Evolutionary conservation across 2,329 filamentous ascomycete species (phyloP).

Genomic region (Oidium heveae): DNA sequence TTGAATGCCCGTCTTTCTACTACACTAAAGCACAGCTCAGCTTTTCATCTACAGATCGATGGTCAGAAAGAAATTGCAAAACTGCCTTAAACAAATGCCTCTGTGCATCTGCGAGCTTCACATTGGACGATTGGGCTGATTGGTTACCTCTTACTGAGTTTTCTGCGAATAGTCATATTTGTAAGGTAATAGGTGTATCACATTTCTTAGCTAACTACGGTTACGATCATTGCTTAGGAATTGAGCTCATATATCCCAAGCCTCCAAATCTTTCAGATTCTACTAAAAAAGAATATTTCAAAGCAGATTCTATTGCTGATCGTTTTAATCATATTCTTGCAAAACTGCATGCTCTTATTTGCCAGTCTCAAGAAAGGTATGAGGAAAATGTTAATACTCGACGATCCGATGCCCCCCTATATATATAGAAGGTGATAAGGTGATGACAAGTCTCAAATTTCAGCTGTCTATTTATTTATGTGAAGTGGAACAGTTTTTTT

Average conservation of each 20-base stretch:
- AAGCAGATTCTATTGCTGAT: neutral
- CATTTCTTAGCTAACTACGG: neutral
- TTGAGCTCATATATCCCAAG: neutral
- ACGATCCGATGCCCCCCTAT: neutral
- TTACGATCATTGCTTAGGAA: neutral
- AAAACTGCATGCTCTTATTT: neutral
- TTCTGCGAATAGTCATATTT: constrained; percentile 3
- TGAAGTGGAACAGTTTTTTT: no score
- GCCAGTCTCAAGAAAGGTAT: neutral
- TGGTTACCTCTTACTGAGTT: constrained; percentile 5
- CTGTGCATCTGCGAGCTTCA: constrained; percentile 1
- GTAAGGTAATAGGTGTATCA: neutral
- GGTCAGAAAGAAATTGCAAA: no score
- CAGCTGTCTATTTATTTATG: no score
- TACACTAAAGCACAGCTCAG: neutral
- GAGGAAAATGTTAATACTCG: neutral
- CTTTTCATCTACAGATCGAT: neutral
- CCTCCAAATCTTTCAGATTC: neutral
- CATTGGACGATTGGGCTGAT: no score
- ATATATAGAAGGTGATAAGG: neutral
- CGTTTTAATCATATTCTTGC: no score
- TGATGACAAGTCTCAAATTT: neutral
- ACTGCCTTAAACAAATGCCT: neutral
- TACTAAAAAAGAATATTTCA: neutral
- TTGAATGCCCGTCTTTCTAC: neutral